A percentile compares a stretch with the other conserved stretches of the same genome.
These are phyloP conservation scores for Curvularia sp. DNA, from an alignment of 2,329 filamentous ascomycete genomes.

Conservation along the genomic window DNA sequence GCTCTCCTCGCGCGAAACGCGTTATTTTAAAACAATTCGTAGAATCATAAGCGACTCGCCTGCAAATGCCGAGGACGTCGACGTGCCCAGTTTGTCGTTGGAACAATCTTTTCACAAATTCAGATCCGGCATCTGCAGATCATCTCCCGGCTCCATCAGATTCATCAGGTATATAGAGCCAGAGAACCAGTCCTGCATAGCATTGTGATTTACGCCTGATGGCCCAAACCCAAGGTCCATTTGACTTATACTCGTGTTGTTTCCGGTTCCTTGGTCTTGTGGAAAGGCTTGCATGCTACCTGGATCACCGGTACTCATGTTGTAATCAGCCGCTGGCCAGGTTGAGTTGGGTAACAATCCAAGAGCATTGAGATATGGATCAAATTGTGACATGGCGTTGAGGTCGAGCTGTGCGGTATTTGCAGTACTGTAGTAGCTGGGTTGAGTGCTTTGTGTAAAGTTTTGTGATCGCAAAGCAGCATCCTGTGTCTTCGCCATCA, in stretches of 20 bases:
- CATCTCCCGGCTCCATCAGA: constrained; percentile 63
- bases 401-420: constrained; percentile 28
- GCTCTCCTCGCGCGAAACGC: neutral
- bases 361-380: constrained; percentile 69
- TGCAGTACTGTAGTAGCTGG: constrained; percentile 23
- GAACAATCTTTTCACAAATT: constrained; percentile 14
- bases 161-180: constrained; percentile 71
- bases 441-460: constrained; percentile 10
- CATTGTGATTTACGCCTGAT: constrained; percentile 49
- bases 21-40: neutral
- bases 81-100: neutral
- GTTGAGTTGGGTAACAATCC: constrained; percentile 61
- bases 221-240: constrained; percentile 17
- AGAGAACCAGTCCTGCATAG: constrained; percentile 69
- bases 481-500: constrained; percentile 64
- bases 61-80: neutral
- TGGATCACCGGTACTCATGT: constrained; percentile 4
- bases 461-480: constrained; percentile 18
- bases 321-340: constrained; percentile 32
- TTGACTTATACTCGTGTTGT: neutral
- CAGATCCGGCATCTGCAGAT: constrained; percentile 50
- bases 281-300: constrained; percentile 19
- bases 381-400: constrained; percentile 56
- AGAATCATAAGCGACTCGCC: neutral
- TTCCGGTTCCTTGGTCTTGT: constrained; percentile 4